Evolutionary conservation across 2,329 filamentous ascomycete species (phyloP).

Genomic region (Rosellinia necatrix): DNA sequence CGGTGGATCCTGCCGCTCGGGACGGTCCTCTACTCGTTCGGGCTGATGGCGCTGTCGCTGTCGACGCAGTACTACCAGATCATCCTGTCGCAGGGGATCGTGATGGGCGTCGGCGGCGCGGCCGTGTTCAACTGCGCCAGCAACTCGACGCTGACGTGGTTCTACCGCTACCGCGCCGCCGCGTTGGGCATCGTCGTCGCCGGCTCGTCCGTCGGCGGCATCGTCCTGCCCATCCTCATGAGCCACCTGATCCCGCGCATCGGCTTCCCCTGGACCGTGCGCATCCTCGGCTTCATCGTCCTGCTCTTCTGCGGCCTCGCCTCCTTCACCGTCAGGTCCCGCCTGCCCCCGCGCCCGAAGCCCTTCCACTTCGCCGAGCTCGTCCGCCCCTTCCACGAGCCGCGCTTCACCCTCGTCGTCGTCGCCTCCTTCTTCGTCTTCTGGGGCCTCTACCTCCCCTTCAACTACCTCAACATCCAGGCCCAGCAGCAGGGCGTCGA

Average conservation of each 20-base stretch:
- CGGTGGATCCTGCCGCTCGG: conserved; percentile 53
- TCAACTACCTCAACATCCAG: conserved; percentile 27
- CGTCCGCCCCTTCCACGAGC: conserved; percentile 50
- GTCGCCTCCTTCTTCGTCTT: conserved; percentile 23
- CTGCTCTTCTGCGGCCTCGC: conserved; percentile 40
- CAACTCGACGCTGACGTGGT: conserved; percentile 28
- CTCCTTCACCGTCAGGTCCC: conserved; percentile 42
- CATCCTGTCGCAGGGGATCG: conserved; percentile 45
- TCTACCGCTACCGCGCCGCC: conserved; percentile 20
- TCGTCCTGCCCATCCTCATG: conserved; percentile 62
- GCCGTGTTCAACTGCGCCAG: conserved; percentile 27
- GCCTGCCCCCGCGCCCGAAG: conserved; percentile 42
- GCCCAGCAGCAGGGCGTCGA: conserved; percentile 25
- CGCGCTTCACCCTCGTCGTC: conserved; percentile 12
- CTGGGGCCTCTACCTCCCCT: conserved; percentile 28
- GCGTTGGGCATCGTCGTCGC: conserved; percentile 40
- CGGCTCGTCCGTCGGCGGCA: conserved; percentile 56
- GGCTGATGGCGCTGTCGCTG: conserved; percentile 65
- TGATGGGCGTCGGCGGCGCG: conserved; percentile 40
- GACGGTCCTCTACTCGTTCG: conserved; percentile 58
- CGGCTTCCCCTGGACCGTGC: conserved; percentile 49
- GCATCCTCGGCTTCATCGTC: conserved; percentile 45
- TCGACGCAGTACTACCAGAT: conserved; percentile 47
- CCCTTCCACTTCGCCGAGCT: conserved; percentile 55
- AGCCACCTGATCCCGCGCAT: conserved; percentile 51